Evolutionary conservation across 2,329 filamentous ascomycete species (phyloP), one percentile per base, ranked within the genome.

Genomic region (Ambrosiella xylebori): DNA sequence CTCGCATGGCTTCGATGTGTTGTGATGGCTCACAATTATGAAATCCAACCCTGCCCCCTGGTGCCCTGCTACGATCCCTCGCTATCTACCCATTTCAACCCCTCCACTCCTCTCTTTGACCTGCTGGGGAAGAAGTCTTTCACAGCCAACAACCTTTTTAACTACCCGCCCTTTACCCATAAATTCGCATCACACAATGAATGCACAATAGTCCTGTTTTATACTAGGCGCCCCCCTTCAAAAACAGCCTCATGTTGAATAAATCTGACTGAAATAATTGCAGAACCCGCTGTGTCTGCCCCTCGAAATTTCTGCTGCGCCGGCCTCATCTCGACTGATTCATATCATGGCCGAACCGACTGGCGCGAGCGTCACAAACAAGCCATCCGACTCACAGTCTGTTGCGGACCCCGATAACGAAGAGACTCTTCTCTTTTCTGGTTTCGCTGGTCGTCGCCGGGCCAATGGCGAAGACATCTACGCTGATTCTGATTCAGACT

Each of bases 341-440:
- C 37, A 45, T 60, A 60, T 60, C 59, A 60, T 60, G 59, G 56
- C 57, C 37, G 51, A 60, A 44, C 44, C 39, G 19, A 54, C 55
- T 57, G 56, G 51, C 52, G 56, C 56, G 44, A 60, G 44, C 44
- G 59, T 56, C 56, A 56, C 19, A 40, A 57, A 49, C 53, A 56
- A 37, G 37, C 51, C 52, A 35, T 58, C 52, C 17, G 59, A 60
- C 39, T 55, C 59, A 4, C 59, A 58, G 37, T 60, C 56, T 52
- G 41, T 60, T 47, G 56, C 52, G 38, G 59, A 60, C 35, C 56
- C 56, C 27, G 85, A 88, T 64, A 76, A 82, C 39, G 88, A 95
- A 66, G 89, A 95, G 71, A 86, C 79, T 72, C 77, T 91, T 63
- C 78, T 95, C 52, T 88, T 58, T 17, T 58, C 61, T 70, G 73